phyloP scores from a whole-genome alignment of 2,329 filamentous ascomycete species.

The Elsinoe batatas region DNA sequence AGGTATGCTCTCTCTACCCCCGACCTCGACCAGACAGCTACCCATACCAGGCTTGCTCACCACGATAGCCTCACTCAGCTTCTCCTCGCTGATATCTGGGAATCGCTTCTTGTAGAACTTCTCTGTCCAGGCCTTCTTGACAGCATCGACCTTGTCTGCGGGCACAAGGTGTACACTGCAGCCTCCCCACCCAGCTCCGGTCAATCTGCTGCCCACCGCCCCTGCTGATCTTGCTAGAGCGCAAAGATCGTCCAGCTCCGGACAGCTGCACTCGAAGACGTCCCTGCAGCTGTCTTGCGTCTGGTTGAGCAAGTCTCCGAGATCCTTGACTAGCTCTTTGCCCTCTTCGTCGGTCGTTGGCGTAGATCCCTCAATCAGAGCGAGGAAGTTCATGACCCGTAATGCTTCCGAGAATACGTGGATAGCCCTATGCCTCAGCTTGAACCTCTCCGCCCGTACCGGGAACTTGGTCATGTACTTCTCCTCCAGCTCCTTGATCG shows the following conservation, averaged over 20 bases:
- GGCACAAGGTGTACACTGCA: constrained; percentile 91
- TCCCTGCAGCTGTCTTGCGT: constrained; percentile 83
- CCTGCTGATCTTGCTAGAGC: constrained; percentile 66
- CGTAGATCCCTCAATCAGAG: constrained; percentile 49
- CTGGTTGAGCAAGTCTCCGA: constrained; percentile 78
- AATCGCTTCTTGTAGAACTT: constrained; percentile 74
- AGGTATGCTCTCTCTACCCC: constrained; percentile 17
- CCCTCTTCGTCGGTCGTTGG: constrained; percentile 41
- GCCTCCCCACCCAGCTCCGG: constrained; percentile 92
- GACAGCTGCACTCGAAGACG: constrained; percentile 82
- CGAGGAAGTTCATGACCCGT: constrained; percentile 74
- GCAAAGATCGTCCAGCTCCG: constrained; percentile 86
- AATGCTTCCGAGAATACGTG: constrained; percentile 88
- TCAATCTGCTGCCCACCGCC: constrained; percentile 74
- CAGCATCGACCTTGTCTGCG: constrained; percentile 65
- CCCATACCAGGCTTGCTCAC: constrained; percentile 80
- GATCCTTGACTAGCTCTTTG: constrained; percentile 57
- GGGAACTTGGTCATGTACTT: constrained; percentile 82
- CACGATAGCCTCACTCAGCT: constrained; percentile 69
- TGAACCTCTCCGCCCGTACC: constrained; percentile 77
- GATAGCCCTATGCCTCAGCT: constrained; percentile 73
- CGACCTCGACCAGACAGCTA: constrained; percentile 30
- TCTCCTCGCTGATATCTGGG: constrained; percentile 59
- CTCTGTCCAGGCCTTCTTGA: constrained; percentile 65
- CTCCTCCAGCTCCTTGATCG: constrained; percentile 60